phyloP scores from a whole-genome alignment of 1,284 basidiomycete species.

The Rhodotorula sp. region DNA sequence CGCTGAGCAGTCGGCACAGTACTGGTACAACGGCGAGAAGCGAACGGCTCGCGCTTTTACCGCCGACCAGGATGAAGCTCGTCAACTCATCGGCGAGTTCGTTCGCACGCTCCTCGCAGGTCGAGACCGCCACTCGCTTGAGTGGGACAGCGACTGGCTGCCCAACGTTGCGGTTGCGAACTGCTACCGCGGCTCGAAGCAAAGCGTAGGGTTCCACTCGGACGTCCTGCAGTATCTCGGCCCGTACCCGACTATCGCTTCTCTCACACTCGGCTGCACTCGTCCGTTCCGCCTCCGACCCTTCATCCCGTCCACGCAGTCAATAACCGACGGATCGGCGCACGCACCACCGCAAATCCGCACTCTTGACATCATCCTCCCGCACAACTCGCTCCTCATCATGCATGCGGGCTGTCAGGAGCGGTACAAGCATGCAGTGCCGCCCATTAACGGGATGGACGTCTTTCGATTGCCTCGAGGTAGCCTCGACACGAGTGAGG shows the following conservation, averaged over 20 bases:
- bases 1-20: constrained; percentile 19
- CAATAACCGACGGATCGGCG: constrained; percentile 51
- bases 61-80: constrained; percentile 72
- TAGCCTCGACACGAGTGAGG: not conserved
- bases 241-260: constrained; percentile 88
- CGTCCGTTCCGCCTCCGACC: constrained; percentile 39
- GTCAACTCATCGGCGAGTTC: constrained; percentile 67
- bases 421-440: constrained; percentile 64
- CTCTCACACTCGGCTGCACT: constrained; percentile 74
- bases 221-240: constrained; percentile 68
- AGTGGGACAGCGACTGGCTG: constrained; percentile 70
- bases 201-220: constrained; percentile 77
- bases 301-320: constrained; percentile 19
- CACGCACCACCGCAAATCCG: constrained; percentile 13
- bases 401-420: constrained; percentile 93
- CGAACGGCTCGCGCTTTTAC: constrained; percentile 64
- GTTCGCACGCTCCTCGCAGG: constrained; percentile 72
- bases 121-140: constrained; percentile 63
- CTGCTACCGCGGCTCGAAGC: constrained; percentile 77
- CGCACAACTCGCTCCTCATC: constrained; percentile 84
- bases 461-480: constrained; percentile 32
- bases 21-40: constrained; percentile 76
- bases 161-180: constrained; percentile 91
- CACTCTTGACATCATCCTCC: constrained; percentile 78
- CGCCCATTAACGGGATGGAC: constrained; percentile 40